Conservation (phyloP, 83 land plant genomes). For the Larix sibirica region DNA sequence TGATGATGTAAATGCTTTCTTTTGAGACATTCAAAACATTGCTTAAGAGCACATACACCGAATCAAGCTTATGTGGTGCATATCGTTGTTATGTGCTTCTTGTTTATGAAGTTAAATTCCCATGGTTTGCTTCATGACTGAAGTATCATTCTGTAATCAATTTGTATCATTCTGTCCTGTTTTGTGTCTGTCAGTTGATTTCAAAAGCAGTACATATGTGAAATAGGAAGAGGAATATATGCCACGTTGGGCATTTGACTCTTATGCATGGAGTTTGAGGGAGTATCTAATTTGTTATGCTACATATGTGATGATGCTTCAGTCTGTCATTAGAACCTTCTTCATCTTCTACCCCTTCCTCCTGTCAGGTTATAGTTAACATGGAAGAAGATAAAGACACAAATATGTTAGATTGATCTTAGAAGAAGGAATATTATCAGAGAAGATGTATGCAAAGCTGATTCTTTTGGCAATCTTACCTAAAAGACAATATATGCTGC, state of each 20-base stretch:
- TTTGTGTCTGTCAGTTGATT: neutral
- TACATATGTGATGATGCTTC: conserved; percentile 7
- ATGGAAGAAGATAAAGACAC: neutral
- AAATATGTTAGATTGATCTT: neutral
- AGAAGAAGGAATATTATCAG: too few relatives aligned
- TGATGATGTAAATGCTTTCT: neutral
- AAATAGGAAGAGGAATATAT: neutral
- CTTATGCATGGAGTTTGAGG: neutral
- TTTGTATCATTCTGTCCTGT: neutral
- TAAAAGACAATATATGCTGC: neutral
- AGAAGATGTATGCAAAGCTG: too few relatives aligned
- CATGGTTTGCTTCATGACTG: neutral
- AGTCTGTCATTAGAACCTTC: neutral
- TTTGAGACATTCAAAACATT: neutral
- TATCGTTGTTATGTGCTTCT: neutral
- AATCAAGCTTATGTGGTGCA: neutral
- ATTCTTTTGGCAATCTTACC: too few relatives aligned
- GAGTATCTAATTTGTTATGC: neutral
- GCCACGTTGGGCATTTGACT: neutral
- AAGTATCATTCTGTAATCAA: neutral
- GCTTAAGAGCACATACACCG: neutral
- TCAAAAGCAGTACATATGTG: neutral
- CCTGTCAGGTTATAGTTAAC: neutral
- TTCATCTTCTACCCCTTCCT: neutral
- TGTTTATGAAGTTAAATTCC: neutral